Evolutionary conservation across 1,284 basidiomycete species (phyloP), one percentile per base, ranked within the genome.

Genomic region (Ceratobasidium sp.): DNA sequence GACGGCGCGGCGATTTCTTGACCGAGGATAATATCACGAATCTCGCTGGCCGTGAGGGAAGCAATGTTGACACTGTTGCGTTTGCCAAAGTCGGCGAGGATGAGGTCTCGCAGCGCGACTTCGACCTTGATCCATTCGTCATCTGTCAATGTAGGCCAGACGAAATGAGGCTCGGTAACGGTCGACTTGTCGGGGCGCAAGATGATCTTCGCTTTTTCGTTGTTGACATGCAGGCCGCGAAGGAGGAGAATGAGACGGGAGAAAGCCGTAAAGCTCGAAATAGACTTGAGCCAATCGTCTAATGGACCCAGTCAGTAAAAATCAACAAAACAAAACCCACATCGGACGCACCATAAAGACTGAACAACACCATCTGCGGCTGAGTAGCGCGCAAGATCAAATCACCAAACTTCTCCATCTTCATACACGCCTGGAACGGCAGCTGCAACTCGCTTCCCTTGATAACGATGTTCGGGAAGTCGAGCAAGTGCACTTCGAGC

Each of bases 61-160:
- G 97, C 97, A 69, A 99, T 97, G 85, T 99, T 99, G 85, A 99
- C 98, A 79, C 95, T 96, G 86, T 99, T 99, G 77, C 98, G 92
- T 88, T 99, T 99, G 81, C 97, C 98, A 84, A 99, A 99, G 86
- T 99, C 98, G 80, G 93, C 93, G 69, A 97, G 87, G 83, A 97
- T 97, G 65, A 97, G 90, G 81, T 97, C 96, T 84, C 95, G 97
- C 87, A 99, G 92, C 1, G 97, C 97, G 62, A 99, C 95, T 87
- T 99, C 98, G 61, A 99, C 98, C 86, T 98, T 97, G 87, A 99
- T 98, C 98, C 98, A 99, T 82, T 98, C 97, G 81, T 99, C 96
- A 83, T 99, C 97, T 33, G 88, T 88, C 69, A 99, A 88, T 1
- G 96, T 94, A 7, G 98, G 98, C 97, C 97, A 99, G 52, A 99